Base-by-base conservation (phyloP, 768 basidiomycete genomes). In the Jaapia argillacea region DNA sequence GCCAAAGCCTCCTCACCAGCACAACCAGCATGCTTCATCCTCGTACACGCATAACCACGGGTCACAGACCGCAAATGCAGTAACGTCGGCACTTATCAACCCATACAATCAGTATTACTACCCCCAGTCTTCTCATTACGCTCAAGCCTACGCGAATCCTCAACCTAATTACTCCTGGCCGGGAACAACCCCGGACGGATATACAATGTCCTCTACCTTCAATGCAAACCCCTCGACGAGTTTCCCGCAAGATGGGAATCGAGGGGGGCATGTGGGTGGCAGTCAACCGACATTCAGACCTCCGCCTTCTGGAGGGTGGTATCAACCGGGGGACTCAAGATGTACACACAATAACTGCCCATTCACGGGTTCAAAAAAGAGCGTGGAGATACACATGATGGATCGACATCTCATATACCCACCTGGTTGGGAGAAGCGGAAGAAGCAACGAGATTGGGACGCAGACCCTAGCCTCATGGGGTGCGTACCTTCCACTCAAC, bases 341-440 rank as follows among this genome's bases (percentile, higher is more conserved):
- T 89, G 86, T 57, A 69, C 72, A 5, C 68, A 81, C 51, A 67
- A 62, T 35, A 69, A 70, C n/a, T 92, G 88, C 57, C 51, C 58
- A 4, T 92, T 86, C 52, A 65, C 65, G 28, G 87, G 84, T 25
- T 81, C 85, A 3, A 63, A 67, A 31, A 85, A 85, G 56, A 65
- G 75, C 21, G 74, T 89, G 13, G 82, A 89, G 58, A 69, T 66
- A 23, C 89, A 92, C 54, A 82, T 79, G 78, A 90, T 89, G 87
- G 88, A 90, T 52, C 71, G 87, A n/a, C 88, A 91, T 58, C 69
- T 91, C 35, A 77, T 90, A 38, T 88, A 77, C 50, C 88, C 89
- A 20, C 71, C 74, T 36, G 81, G 78, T 18, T 87, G 82, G 79
- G 67, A 80, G 23, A 68, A 72, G 37, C 58, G 60, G 50, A 71